A percentile compares a stretch with the other conserved stretches of the same genome.
Evolutionary conservation across 2,329 filamentous ascomycete genomes (phyloP).

Genomic region (Trichophyton equinum): DNA sequence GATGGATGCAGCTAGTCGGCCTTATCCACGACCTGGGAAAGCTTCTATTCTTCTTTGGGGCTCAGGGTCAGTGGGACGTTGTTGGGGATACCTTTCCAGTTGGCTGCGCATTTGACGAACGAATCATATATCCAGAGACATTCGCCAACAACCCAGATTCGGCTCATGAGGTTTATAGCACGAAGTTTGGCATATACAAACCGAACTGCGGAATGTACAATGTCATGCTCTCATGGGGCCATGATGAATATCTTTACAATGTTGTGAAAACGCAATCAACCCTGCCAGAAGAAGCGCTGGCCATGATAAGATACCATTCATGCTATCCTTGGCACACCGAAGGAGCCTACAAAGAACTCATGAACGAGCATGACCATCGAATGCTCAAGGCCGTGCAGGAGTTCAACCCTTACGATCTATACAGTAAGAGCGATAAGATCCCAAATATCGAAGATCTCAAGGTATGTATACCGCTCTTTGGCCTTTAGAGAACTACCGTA

Average conservation of each 20-base stretch:
- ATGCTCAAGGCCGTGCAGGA: conserved; percentile 73
- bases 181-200: conserved; percentile 66
- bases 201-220: conserved; percentile 73
- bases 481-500: neutral
- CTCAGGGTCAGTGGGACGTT: conserved; percentile 85
- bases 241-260: conserved; percentile 50
- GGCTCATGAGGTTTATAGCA: conserved; percentile 57
- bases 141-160: conserved; percentile 67
- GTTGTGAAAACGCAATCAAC: conserved; percentile 71
- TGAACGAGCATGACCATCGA: conserved; percentile 66
- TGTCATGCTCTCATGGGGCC: conserved; percentile 77
- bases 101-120: conserved; percentile 43
- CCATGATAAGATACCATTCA: conserved; percentile 87
- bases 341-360: conserved; percentile 68
- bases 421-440: conserved; percentile 78
- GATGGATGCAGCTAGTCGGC: conserved; percentile 25
- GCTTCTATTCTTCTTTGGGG: conserved; percentile 39
- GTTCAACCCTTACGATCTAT: conserved; percentile 86
- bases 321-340: conserved; percentile 87
- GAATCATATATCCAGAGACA: conserved; percentile 64
- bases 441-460: conserved; percentile 68
- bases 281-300: conserved; percentile 67
- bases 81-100: conserved; percentile 51
- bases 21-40: conserved; percentile 28
- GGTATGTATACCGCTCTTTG: conserved; percentile 30